Evolutionary conservation across 805 yeast genomes (phyloP), one percentile per base, ranked within the genome.

Genomic region (Cyberlindnera maclurae): DNA sequence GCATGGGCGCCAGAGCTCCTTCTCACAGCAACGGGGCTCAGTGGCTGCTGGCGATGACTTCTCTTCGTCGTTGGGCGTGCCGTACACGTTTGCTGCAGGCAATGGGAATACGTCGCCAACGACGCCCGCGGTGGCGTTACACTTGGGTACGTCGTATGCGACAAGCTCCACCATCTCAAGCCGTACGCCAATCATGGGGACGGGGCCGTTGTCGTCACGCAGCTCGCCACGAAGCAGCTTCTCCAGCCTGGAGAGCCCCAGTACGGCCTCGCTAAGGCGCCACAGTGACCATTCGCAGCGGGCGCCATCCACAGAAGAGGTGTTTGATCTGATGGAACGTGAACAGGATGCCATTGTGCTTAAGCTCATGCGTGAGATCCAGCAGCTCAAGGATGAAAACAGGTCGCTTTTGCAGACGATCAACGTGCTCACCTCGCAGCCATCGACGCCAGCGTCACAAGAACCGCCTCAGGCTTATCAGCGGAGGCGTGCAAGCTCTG

Each of bases 341-440:
- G 87, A 82, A 58, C 88, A 82, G 55, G 89, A 82, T 51, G 85
- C 83, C 3, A 77, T 80, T 17, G 88, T 81, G 15, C 61, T 80
- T 51, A 73, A 70, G 54, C 61, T 81, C 31, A 79, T 79, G 75
- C 70, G 72, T 38, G 86, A 81, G 52, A 79, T 82, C 27, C 65
- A 64, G 18, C 41, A 47, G 6, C 57, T 81, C 43, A 73, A 70
- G 46, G 75, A 73, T 13, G 85, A 79, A 47, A 75, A 73, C 47
- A 63, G 63, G 30, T 43, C 50, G 9, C 57, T 74, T 34, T 26
- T 49, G 16, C 51, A 49, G 18, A 51, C 55, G 2, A 43, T 55
- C 17, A 52, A 47, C 32, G 39, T 41, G n/a, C 31, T 52, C 12
- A 42, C 51, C 2, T 20, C 24, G 8, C 24, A 20, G 8, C 8